Base-by-base conservation (phyloP, 768 basidiomycete species). In the Cystobasidium ongulense region DNA sequence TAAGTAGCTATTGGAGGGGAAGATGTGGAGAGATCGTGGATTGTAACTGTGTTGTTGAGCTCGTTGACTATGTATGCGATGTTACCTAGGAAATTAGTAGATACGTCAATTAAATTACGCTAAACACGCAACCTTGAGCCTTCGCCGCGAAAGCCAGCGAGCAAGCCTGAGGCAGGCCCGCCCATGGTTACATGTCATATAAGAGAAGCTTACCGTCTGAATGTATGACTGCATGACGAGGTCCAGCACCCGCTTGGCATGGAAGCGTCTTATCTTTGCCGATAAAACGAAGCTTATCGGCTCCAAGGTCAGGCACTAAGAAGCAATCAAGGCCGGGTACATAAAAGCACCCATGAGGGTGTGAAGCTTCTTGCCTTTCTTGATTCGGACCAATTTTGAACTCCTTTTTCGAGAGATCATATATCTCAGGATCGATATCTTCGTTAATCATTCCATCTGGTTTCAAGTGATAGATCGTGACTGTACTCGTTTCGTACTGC, bases 261-360 rank as follows among this genome's bases (percentile, higher is more conserved):
- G 31, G 81, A 76, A 50, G 90, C 79, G 38, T 82, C 82, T 75
- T 38, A 57, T 75, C 80, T 78, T 86, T 84, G 76, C 81, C 82
- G 73, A 88, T 82, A 70, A 85, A 82, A 81, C 85, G 87, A 18
- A 90, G 84, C 65, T 84, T 84, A 79, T 92, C 91, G 1, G 86
- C 84, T 2, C 91, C 91, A 5, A 93, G 82, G 80, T 92, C 90
- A 0, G 89, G 87, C 0, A 90, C 84, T 53, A 91, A 84, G 15
- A 92, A 81, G 75, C 90, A 88, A 31, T 82, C 78, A 61, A 84
- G 82, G 21, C 82, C 80, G 35, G 84, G 80, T 46, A 86, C 84
- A 17, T 87, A 77, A 72, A 84, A 78, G 38, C 87, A 86, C 77
- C 92, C 89, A 81, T 92, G 91, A 0, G 90, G 89, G 78, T 93